Conservation (phyloP, 2,329 filamentous ascomycete species). For the Lomentospora prolificans region DNA sequence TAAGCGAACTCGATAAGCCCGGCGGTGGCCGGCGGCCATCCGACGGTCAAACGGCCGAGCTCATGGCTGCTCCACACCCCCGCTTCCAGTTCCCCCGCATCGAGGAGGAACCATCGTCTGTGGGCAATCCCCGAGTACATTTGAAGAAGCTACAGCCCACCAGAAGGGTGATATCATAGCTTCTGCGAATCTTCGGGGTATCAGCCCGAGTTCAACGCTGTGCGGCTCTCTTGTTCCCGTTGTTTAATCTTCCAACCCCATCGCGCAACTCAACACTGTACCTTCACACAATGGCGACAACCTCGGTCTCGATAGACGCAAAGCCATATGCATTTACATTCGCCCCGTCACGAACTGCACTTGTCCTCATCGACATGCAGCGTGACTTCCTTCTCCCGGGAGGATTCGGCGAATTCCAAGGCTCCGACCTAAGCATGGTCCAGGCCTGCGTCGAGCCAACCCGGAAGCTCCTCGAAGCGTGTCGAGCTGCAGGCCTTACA, state of each 20-base stretch:
- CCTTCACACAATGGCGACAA: background rate
- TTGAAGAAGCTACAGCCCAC: background rate
- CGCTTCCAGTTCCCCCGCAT: no score
- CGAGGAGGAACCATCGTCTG: background rate
- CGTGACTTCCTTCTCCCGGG: slow-evolving; percentile 36
- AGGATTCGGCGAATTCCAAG: slow-evolving; percentile 39
- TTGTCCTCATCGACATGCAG: slow-evolving; percentile 47
- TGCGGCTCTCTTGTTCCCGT: background rate
- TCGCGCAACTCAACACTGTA: background rate
- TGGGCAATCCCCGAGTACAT: background rate
- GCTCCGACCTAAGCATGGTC: slow-evolving; percentile 25
- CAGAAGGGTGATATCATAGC: no score
- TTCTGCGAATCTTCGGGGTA: no score
- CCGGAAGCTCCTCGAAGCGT: slow-evolving; percentile 27
- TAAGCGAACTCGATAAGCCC: background rate
- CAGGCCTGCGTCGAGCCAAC: slow-evolving; percentile 33
- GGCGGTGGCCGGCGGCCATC: background rate
- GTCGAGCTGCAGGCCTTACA: slow-evolving; percentile 28
- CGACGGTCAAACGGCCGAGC: background rate
- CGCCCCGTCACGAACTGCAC: slow-evolving; percentile 31
- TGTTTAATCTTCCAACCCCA: background rate
- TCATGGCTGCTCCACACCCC: no score
- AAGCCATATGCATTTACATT: slow-evolving; percentile 24
- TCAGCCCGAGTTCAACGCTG: no score
- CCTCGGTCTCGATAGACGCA: slow-evolving; percentile 1